A percentile compares a stretch with the other conserved stretches of the same genome.
Evolutionary conservation across 768 basidiomycete genomes (phyloP).

Genomic region (Coprinopsis cinerea): DNA sequence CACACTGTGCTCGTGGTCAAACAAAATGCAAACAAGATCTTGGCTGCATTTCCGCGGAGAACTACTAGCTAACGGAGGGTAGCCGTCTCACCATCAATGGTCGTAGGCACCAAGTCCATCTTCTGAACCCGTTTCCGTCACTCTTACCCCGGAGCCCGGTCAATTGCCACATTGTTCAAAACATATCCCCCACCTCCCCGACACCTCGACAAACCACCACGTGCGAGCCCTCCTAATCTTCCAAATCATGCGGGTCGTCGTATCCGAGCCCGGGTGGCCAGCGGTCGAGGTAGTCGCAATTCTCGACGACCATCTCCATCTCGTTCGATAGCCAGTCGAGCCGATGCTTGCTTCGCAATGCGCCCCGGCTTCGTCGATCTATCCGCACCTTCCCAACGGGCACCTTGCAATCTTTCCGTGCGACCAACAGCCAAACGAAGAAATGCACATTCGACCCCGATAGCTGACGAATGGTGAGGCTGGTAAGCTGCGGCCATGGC

Average conservation of each 20-base stretch:
- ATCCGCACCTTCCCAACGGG: conserved; percentile 21
- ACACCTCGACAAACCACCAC: not conserved
- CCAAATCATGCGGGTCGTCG: conserved; percentile 28
- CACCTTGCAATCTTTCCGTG: conserved; percentile 14
- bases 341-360: conserved; percentile 24
- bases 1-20: not conserved
- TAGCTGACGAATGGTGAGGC: conserved; percentile 28
- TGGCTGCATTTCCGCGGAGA: not conserved
- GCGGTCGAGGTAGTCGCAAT: conserved; percentile 21
- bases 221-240: not conserved
- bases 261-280: conserved; percentile 38
- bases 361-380: conserved; percentile 31
- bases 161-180: not conserved
- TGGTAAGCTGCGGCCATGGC: conserved; percentile 32
- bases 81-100: too few relatives aligned
- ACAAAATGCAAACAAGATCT: not conserved
- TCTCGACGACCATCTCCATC: conserved; percentile 27
- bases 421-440: conserved; percentile 26
- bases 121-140: too few relatives aligned
- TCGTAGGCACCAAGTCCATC: too few relatives aligned
- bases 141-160: not conserved
- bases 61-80: too few relatives aligned
- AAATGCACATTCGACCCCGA: conserved; percentile 22
- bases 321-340: conserved; percentile 24
- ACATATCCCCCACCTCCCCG: not conserved